Percentiles rank a stretch among this genome's conserved stretches.
Conservation (phyloP, 345 rosid species). For the Corymbia maculata region DNA sequence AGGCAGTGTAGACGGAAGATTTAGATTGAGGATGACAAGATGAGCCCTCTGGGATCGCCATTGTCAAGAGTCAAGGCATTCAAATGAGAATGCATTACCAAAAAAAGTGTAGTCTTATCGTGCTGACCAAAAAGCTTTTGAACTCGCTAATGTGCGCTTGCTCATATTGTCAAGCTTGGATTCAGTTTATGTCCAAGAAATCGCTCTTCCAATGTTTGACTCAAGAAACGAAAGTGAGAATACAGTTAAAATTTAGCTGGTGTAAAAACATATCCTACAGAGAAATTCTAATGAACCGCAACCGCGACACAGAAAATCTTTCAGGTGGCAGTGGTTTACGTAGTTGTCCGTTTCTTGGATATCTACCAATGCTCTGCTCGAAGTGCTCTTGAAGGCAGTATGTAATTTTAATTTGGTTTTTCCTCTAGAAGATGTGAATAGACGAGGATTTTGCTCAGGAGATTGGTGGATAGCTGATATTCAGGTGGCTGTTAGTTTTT, state of each 20-base stretch:
- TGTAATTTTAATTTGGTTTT: not conserved
- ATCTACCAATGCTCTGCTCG: not conserved
- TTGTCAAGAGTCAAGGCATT: not conserved
- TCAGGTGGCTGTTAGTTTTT: not conserved
- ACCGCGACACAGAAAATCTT: not conserved
- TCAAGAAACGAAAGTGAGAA: not conserved
- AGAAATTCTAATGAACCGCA: not conserved
- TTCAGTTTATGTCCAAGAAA: not conserved
- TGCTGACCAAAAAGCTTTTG: not conserved
- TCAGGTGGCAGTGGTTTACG: not conserved
- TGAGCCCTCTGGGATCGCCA: not conserved
- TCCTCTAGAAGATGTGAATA: not conserved
- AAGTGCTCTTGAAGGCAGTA: not conserved
- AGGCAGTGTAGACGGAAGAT: not conserved
- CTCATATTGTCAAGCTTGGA: not conserved
- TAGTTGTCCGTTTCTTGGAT: not conserved
- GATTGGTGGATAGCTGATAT: not conserved
- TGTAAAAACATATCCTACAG: not conserved
- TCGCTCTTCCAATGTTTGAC: not conserved
- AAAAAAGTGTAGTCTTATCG: not conserved
- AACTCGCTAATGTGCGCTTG: not conserved
- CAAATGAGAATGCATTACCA: not conserved
- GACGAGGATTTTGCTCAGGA: not conserved
- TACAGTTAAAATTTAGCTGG: not conserved
- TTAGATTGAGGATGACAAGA: not conserved